Conservation (phyloP, 2,329 filamentous ascomycete genomes). For the Colletotrichum agaves region DNA sequence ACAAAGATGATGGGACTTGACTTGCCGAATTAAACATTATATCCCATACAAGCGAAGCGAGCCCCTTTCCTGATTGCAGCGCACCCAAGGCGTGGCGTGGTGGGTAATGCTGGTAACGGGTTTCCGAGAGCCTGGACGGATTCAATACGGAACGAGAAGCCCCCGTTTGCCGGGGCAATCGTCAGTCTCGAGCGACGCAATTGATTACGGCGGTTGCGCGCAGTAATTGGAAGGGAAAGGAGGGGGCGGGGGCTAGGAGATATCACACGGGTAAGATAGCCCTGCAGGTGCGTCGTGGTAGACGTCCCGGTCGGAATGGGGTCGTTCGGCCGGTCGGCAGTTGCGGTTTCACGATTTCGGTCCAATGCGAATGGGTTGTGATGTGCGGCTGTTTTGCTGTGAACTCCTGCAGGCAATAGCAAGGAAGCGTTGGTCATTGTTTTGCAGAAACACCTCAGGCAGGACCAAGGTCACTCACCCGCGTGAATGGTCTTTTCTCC, state of each 20-base stretch:
- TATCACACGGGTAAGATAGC: no score
- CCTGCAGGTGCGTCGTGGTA: no score
- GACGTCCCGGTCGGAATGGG: neutral
- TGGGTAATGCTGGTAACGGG: slow-evolving; percentile 8
- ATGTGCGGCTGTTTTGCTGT: slow-evolving; percentile 22
- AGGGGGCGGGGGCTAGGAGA: neutral
- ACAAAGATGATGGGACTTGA: neutral
- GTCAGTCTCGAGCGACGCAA: slow-evolving; percentile 18
- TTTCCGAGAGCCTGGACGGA: neutral
- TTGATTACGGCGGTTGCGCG: slow-evolving; percentile 5
- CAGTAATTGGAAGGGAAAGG: neutral
- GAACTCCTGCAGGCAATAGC: slow-evolving; percentile 31
- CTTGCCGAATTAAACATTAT: neutral
- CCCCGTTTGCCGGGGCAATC: slow-evolving; percentile 12
- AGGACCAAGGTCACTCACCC: neutral
- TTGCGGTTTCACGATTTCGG: slow-evolving; percentile 3
- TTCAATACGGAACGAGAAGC: slow-evolving; percentile 8
- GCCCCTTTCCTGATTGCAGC: neutral
- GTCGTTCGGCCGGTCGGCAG: slow-evolving; percentile 25
- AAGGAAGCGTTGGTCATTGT: neutral
- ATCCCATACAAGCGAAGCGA: neutral
- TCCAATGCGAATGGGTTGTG: neutral
- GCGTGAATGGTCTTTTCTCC: slow-evolving; percentile 18
- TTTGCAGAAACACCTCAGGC: neutral
- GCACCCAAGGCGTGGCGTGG: slow-evolving; percentile 6